Base-by-base conservation (phyloP, 371 early-diverging fungal species). In the Mortierella sp. region DNA sequence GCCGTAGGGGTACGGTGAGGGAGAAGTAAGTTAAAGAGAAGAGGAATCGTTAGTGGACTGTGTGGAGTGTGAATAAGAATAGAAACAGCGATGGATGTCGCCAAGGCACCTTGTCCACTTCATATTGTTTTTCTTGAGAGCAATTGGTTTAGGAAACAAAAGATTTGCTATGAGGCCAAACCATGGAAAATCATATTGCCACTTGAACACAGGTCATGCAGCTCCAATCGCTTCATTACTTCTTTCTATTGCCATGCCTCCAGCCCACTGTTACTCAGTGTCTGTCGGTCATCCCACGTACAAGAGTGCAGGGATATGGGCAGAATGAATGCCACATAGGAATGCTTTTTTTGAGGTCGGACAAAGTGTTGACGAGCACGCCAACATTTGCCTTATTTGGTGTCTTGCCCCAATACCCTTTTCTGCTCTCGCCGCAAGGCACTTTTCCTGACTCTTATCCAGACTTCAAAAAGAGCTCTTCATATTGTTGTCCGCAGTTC, bases 111-210 rank as follows among this genome's bases (percentile, higher is more conserved):
- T 28, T n/a, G 42, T 24, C n/a, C 19, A 21, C 71, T 8, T 70
- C 58, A 42, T 24, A 68, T 38, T 38, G 5, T 44, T 42, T 70
- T 44, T 45, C 38, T 70, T 70, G 70, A 70, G 63, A 63, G 63
- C 63, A 63, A 31, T 63, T 63, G 63, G 44, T 55, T n/a, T 55
- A 24, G n/a, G 65, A 21, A 38, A 38, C 19, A 34, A 34, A 38
- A 38, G 38, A 34, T 21, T 42, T 63, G 63, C 63, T 34, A 31
- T 63, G 68, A 21, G 21, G 44, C 68, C 68, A 68, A 50, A 42
- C 68, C 42, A 68, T 68, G 68, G 68, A 38, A 38, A 68, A 68
- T 68, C 68, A 68, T 68, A 68, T 68, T 42, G 68, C 68, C 68
- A 68, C 21, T 9, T 21, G 19, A 38, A 38, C 9, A 16, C 16